Percentiles rank a stretch among this genome's conserved stretches.
Evolutionary conservation across 1,284 basidiomycete genomes (phyloP).

Genomic region (Lentinus polychrous): DNA sequence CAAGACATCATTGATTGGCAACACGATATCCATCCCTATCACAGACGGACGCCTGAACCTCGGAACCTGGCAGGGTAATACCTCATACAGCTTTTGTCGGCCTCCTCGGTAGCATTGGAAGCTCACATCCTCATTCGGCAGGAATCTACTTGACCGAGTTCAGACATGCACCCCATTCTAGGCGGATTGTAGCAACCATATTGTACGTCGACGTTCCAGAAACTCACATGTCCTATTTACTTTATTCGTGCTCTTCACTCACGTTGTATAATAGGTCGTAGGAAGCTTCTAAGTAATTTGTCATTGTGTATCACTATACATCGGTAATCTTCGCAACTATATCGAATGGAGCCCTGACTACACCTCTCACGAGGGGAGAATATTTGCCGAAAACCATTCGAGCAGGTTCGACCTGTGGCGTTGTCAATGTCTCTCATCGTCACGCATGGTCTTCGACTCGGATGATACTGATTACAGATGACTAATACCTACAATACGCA

Average conservation of each 20-base stretch:
- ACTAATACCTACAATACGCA: too few relatives aligned
- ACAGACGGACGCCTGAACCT: constrained; percentile 76
- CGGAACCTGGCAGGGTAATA: constrained; percentile 87
- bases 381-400: too few relatives aligned
- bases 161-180: constrained; percentile 55
- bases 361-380: background rate
- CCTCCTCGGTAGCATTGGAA: background rate
- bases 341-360: background rate
- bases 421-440: too few relatives aligned
- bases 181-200: constrained; percentile 78
- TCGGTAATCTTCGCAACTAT: too few relatives aligned
- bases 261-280: background rate
- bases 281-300: background rate
- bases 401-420: too few relatives aligned
- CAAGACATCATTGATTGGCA: constrained; percentile 80
- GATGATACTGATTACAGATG: too few relatives aligned
- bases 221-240: background rate
- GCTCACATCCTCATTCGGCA: constrained; percentile 18
- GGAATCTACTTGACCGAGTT: constrained; percentile 84
- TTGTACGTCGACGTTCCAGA: constrained; percentile 38
- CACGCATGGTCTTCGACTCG: too few relatives aligned
- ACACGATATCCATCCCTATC: constrained; percentile 80
- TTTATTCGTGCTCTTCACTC: background rate
- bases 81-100: background rate
- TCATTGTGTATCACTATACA: too few relatives aligned